A percentile compares a stretch with the other conserved stretches of the same genome.
These are phyloP conservation scores for Colletotrichum sp. DNA, from an alignment of 2,329 filamentous ascomycete genomes.

Conservation along the genomic window DNA sequence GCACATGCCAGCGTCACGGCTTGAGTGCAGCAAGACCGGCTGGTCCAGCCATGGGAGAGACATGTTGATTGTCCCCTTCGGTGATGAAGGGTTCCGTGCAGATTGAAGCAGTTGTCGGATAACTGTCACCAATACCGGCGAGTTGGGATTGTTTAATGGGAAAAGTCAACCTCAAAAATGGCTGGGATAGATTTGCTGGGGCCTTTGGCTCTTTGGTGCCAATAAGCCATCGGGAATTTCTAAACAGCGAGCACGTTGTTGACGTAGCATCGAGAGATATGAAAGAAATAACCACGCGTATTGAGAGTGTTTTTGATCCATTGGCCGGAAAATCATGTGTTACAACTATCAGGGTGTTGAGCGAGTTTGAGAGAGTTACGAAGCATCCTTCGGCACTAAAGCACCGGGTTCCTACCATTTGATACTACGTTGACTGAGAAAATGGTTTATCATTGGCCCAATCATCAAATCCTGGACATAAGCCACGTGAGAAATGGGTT, in stretches of 20 bases:
- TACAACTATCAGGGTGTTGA: not conserved
- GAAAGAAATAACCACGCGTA: not conserved
- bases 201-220: not conserved
- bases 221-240: not conserved
- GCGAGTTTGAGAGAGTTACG: constrained; percentile 9
- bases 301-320: not conserved
- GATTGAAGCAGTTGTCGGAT: not conserved
- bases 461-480: not conserved
- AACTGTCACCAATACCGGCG: not conserved
- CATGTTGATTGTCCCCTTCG: not conserved
- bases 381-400: not conserved
- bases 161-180: not conserved
- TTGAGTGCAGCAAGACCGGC: constrained; percentile 45
- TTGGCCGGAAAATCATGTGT: not conserved
- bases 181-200: not conserved
- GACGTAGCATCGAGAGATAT: not conserved
- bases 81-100: not conserved
- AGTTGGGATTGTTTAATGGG: not conserved
- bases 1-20: constrained; percentile 34
- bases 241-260: not conserved
- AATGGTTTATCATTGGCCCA: not conserved
- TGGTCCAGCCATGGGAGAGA: constrained; percentile 39
- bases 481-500: not conserved
- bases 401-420: not conserved
- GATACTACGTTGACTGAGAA: not conserved